Percentiles rank a stretch among this genome's conserved stretches.
Conservation (phyloP, 2,329 filamentous ascomycete genomes). For the Fusarium marasasianum region DNA sequence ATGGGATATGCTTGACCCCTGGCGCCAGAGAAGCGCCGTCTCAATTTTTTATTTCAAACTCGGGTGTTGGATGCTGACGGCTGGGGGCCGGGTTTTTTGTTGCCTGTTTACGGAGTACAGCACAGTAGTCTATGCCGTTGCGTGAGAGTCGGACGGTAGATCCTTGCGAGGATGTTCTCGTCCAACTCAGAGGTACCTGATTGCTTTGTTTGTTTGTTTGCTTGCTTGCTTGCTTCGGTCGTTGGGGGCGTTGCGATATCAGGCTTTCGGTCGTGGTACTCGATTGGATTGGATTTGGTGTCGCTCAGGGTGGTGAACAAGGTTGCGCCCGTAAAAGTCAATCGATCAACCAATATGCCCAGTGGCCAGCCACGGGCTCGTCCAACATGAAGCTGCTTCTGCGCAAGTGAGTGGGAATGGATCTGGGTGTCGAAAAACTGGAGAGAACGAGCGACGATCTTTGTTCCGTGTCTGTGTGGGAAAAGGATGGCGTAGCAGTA, state of each 20-base stretch:
- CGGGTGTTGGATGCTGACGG: conserved; percentile 15
- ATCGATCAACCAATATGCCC: conserved; percentile 14
- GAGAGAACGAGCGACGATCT: conserved; percentile 35
- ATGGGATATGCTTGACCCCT: conserved; percentile 27
- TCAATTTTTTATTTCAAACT: conserved; percentile 11
- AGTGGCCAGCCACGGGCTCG: conserved; percentile 39
- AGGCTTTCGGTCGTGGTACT: conserved; percentile 14
- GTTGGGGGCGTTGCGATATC: conserved; percentile 11
- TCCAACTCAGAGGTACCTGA: neutral
- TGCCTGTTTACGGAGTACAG: neutral
- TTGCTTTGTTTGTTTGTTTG: conserved; percentile 10
- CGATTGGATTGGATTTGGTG: conserved; percentile 2
- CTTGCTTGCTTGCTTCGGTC: conserved; percentile 5
- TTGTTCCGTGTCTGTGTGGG: conserved; percentile 23
- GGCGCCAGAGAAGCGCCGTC: conserved; percentile 23
- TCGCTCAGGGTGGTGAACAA: neutral
- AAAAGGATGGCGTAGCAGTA: conserved; percentile 12
- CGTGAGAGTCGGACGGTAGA: conserved; percentile 5
- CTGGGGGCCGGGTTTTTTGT: conserved; percentile 17
- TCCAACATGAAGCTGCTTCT: conserved; percentile 26
- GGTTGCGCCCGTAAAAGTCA: conserved; percentile 14
- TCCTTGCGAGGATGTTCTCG: conserved; percentile 24
- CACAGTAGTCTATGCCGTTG: neutral
- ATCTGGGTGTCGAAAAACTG: conserved; percentile 26
- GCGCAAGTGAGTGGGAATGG: conserved; percentile 4